Conservation (phyloP, 805 yeast genomes). For the Candida morakotiae region DNA sequence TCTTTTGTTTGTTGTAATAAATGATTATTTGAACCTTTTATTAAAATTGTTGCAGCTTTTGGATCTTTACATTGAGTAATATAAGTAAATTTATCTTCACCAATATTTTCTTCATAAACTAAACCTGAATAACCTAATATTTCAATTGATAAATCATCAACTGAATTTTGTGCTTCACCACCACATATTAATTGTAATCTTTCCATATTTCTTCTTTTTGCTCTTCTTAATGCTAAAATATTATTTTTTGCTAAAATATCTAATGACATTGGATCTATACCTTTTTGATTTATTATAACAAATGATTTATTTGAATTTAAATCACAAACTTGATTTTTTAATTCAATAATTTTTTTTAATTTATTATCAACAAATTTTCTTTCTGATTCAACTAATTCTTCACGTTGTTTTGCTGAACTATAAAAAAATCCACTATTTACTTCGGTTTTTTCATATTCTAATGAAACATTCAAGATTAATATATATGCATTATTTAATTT, state of each 20-base stretch:
- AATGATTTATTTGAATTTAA: conserved; percentile 69
- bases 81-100: conserved; percentile 96
- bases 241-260: conserved; percentile 91
- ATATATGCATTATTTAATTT: conserved; percentile 78
- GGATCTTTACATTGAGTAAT: conserved; percentile 89
- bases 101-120: conserved; percentile 88
- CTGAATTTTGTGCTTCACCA: conserved; percentile 96
- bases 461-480: conserved; percentile 84
- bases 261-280: conserved; percentile 96
- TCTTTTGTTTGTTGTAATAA: conserved; percentile 90
- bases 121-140: conserved; percentile 85
- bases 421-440: conserved; percentile 95
- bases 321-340: conserved; percentile 89
- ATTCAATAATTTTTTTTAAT: conserved; percentile 82
- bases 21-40: conserved; percentile 90
- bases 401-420: conserved; percentile 93
- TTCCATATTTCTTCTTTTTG: conserved; percentile 99
- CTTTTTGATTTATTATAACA: conserved; percentile 95
- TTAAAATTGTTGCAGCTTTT: conserved; percentile 84
- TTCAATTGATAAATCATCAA: conserved; percentile 80
- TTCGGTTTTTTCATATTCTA: conserved; percentile 97
- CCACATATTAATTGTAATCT: conserved; percentile 94
- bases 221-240: conserved; percentile 92
- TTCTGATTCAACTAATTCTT: conserved; percentile 88
- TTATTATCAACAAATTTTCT: conserved; percentile 93